Base-by-base conservation (phyloP, 352 stramenopile species). In the Phytophthora sp. region DNA sequence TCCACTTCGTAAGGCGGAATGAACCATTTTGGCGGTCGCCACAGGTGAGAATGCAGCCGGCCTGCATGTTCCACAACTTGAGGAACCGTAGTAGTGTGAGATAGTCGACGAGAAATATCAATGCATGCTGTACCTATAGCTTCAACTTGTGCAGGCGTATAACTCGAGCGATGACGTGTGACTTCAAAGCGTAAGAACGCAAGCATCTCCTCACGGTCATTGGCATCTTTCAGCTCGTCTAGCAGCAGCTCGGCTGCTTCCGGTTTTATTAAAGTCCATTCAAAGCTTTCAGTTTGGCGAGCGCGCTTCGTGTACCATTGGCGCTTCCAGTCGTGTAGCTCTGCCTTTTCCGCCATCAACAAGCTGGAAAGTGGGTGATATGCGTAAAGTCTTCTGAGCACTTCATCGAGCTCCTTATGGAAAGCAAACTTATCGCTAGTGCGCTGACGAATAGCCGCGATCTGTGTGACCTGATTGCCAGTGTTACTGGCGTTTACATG, bases 1-100 rank as follows among this genome's bases (percentile, higher is more conserved):
- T 66, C 54, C 7, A 77, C 69, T 15, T 74, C 69, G 17, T 77
- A 72, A 5, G 65, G 69, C 9, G 64, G 69, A 13, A 77, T 72
- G 50, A 74, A 74, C 69, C 69, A 77, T 54, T 54, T 72, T 3
- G 69, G 69, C 5, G 69, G 48, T 21, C 48, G 37, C 43, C 62
- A 64, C 1, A 61, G 26, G 20, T 69, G 64, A 18, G 23, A 53
- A 48, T 64, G 46, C 1, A 43, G 21, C 5, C 23, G 28, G 20
- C 20, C 23, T 34, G 18, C 6, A 6, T 39, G 20, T 18, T 46
- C 34, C 24, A 26, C n/a, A 34, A 21, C 37, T 27, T 2, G 24
- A 15, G 37, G 11, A 3, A 21, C 8, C 5, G 43, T 20, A 10
- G 26, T 42, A 1, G 45, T 11, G 39, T 63, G 35, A 2, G 56